Conservation (phyloP, 345 rosid genomes). For the Eucalyptus erythrocorys region DNA sequence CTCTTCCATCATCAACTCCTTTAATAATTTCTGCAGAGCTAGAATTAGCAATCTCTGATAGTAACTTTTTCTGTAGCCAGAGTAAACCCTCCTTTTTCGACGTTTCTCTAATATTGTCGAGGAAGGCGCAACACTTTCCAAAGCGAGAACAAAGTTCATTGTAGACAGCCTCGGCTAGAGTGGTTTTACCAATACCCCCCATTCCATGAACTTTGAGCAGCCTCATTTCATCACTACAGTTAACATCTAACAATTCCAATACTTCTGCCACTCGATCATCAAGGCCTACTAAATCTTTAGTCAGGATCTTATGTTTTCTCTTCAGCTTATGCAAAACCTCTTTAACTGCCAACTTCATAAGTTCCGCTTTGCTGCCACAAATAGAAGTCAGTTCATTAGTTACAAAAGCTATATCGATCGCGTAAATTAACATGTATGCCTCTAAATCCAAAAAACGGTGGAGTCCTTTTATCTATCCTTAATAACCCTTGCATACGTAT, state of each 20-base stretch:
- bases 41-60: accelerated
- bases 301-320: not conserved
- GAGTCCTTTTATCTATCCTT: no score
- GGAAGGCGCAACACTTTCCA: slow-evolving; percentile 4
- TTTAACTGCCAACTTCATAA: accelerated
- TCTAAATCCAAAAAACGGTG: no score
- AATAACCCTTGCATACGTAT: no score
- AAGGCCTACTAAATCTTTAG: not conserved
- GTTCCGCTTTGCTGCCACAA: no score
- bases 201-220: not conserved
- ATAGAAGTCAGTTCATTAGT: no score
- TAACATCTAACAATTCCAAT: not conserved
- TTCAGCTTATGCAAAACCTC: not conserved
- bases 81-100: not conserved
- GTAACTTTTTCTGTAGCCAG: not conserved
- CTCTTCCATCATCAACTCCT: not conserved
- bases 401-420: no score
- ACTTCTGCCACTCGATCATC: not conserved
- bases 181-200: not conserved
- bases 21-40: not conserved
- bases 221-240: not conserved
- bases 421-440: no score
- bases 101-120: not conserved
- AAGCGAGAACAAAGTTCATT: not conserved
- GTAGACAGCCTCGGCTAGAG: not conserved